Evolutionary conservation across 495 filamentous ascomycete species (phyloP).

Genomic region (Penicillium cataractarum): DNA sequence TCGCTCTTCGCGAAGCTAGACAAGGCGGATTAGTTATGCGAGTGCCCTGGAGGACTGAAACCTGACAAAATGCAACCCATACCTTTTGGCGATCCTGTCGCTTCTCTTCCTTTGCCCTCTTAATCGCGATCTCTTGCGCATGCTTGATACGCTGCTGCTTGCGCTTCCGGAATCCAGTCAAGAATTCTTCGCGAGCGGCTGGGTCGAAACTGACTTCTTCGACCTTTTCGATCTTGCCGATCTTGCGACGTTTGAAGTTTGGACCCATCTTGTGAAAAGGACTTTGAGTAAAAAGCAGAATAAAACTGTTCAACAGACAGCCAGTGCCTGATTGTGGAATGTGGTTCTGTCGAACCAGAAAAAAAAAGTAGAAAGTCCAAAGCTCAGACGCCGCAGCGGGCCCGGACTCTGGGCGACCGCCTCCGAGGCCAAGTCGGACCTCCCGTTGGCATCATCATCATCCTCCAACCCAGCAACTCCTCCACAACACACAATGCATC

Average conservation of each 20-base stretch:
- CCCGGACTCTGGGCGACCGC: slow-evolving; percentile 31
- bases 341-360: slow-evolving; percentile 14
- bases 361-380: slow-evolving; percentile 31
- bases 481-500: slow-evolving; percentile 57
- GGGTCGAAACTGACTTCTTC: slow-evolving; percentile 86
- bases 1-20: slow-evolving; percentile 77
- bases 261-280: slow-evolving; percentile 43
- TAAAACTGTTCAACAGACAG: background rate
- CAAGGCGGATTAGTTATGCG: slow-evolving; percentile 15
- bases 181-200: slow-evolving; percentile 75
- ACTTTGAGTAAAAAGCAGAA: background rate
- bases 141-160: slow-evolving; percentile 81
- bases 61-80: slow-evolving; percentile 8
- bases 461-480: slow-evolving; percentile 22
- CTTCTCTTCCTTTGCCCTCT: slow-evolving; percentile 73
- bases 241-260: slow-evolving; percentile 63
- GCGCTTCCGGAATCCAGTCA: slow-evolving; percentile 96
- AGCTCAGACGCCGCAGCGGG: slow-evolving; percentile 29
- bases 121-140: slow-evolving; percentile 75
- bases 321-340: slow-evolving; percentile 9
- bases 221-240: slow-evolving; percentile 62
- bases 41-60: no score
- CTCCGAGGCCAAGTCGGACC: slow-evolving; percentile 36
- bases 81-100: slow-evolving; percentile 75
- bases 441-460: slow-evolving; percentile 36